These are phyloP conservation scores for Circinella umbellata DNA, from an alignment of 371 early-diverging fungal genomes.

Conservation along the genomic window DNA sequence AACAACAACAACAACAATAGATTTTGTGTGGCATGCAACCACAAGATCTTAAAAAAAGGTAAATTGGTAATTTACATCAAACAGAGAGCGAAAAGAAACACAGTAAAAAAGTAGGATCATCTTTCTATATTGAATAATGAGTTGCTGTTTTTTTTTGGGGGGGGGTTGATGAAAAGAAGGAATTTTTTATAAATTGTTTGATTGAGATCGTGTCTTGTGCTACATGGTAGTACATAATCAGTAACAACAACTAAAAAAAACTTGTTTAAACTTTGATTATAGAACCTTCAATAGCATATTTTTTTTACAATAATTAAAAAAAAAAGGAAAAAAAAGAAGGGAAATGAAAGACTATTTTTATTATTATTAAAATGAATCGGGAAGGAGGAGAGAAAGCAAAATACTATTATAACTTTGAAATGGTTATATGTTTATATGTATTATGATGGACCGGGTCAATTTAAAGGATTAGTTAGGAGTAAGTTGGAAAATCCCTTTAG, in stretches of 20 bases:
- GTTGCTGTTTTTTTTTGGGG: not conserved
- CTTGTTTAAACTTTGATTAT: too few relatives aligned
- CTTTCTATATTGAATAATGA: not conserved
- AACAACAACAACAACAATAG: constrained; percentile 2
- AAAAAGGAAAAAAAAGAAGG: too few relatives aligned
- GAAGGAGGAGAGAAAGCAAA: too few relatives aligned
- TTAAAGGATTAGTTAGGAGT: not conserved
- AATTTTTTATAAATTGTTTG: not conserved
- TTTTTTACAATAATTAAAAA: too few relatives aligned
- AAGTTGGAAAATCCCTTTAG: too few relatives aligned
- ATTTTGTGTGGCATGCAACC: constrained; percentile 1
- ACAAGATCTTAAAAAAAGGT: not conserved
- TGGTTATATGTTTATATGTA: too few relatives aligned
- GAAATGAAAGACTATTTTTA: too few relatives aligned
- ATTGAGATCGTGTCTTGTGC: constrained; percentile 1
- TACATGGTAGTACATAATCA: not conserved
- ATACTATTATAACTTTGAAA: too few relatives aligned
- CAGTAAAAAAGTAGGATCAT: constrained; percentile 4
- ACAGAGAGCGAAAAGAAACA: not conserved
- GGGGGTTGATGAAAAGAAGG: not conserved
- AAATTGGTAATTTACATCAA: not conserved
- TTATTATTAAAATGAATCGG: not conserved
- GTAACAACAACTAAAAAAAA: too few relatives aligned
- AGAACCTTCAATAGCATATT: too few relatives aligned
- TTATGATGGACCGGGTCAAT: not conserved